Base-by-base conservation (phyloP, 2,329 filamentous ascomycete genomes). In the Clonostachys byssicola region DNA sequence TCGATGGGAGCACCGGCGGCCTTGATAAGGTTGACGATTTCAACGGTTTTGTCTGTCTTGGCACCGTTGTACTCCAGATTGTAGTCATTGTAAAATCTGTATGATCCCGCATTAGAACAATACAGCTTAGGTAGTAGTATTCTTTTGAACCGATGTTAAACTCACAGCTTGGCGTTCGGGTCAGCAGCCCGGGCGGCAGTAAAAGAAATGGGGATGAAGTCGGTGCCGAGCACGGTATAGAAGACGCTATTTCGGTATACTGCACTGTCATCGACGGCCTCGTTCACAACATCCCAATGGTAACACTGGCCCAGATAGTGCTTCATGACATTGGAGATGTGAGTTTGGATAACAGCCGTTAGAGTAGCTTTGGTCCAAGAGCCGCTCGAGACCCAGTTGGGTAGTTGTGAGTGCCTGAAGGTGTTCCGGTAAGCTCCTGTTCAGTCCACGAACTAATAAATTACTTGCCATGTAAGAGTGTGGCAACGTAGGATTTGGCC, bases 401-500 rank as follows among this genome's bases (percentile, higher is more conserved):
- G 40, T 7, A 42, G 40, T 17, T 42, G 40, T 14, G 40, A 42
- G 13, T 42, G 40, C 40, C 23, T 30, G 23, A 30, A 30, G 9
- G 23, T 30, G 6, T 30, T 30, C 8, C 5, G 8, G 23, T 30
- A 9, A 30, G 23, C 9, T 30, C 23, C 23, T 10, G 23, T 30
- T 10, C 9, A 30, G 9, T 9, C 9, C 10, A 30, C 23, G 3
- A 30, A 9, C 23, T 30, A 30, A 8, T 10, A 10, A 9, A 30
- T 10, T 30, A 10, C 8, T 30, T 80, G 67, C 72, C 73, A 76
- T 34, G 70, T 66, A 17, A 74, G 56, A 44, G 74, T 83, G 59
- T 89, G 85, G 61, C 85, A 87, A 47, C 85, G 71, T 44, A 86
- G 56, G 30, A 80, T 54, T 61, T 79, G 72, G 5, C 68, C 63